Evolutionary conservation across 2,329 filamentous ascomycete genomes (phyloP), one percentile per base, ranked within the genome.

Genomic region (Venturia asperata): DNA sequence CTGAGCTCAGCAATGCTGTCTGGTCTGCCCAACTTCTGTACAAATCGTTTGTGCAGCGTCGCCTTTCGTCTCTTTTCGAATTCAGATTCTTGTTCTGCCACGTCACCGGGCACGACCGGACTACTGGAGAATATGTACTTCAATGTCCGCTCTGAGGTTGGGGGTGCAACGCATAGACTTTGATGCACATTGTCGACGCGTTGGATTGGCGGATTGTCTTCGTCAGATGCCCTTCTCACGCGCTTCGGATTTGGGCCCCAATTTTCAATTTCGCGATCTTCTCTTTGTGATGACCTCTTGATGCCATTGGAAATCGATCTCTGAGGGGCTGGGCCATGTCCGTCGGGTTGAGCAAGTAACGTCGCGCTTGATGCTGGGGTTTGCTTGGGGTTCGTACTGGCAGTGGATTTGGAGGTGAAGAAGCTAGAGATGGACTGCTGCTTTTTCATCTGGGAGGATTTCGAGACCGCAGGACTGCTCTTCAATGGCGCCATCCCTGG

Each of bases 391-490:
- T 68, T 70, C 73, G 61, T 13, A 67, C 65, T 30, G 70, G 67
- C 62, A 70, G 56, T 71, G n/a, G 67, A 66, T 17, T 71, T 69
- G 1, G 73, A 73, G 0, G 86, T 84, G 74, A 96, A 96, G 77
- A 96, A 96, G 72, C 87, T 92, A 3, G 91, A 94, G 67, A 97
- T 87, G 0, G 91, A 90, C 69, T 88, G 84, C 73, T 97, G 91
- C 71, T 88, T 90, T 34, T 64, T 64, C 9, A 17, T 21, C 15
- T 60, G 63, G 4, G 63, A 64, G 19, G 63, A 41, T 1, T 49
- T n/a, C 19, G 34, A 49, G 17, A n/a, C 11, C n/a, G 30, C 30
- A 1, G 24, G 37, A 15, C 41, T 34, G 42, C 37, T 64, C 47
- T 52, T 64, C 6, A 49, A 42, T 11, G 49, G 63, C 52, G 63